Conservation (phyloP, 306 rosid species). For the Comarum palustre region DNA sequence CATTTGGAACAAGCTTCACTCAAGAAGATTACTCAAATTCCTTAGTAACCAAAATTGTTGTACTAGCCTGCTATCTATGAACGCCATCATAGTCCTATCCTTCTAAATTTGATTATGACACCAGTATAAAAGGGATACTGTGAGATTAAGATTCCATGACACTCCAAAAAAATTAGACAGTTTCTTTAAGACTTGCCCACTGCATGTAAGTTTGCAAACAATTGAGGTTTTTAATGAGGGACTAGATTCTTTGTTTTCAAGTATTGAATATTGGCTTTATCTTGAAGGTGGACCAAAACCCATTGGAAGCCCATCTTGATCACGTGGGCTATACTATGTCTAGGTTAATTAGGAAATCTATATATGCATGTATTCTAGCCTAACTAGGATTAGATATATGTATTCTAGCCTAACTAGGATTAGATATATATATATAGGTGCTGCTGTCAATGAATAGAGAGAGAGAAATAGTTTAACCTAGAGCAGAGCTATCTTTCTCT, state of each 20-base stretch:
- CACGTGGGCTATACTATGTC: too few species aligned
- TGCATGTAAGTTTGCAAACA: background rate
- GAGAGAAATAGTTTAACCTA: too few species aligned
- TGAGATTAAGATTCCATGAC: background rate
- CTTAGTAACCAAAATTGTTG: constrained; percentile 2
- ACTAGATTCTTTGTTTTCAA: background rate
- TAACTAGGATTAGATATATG: too few species aligned
- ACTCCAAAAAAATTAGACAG: background rate
- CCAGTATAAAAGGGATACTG: background rate
- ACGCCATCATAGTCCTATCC: background rate
- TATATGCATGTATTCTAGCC: too few species aligned
- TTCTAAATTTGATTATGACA: constrained; percentile 1
- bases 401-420: too few species aligned
- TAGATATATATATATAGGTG: too few species aligned
- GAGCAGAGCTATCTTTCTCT: too few species aligned
- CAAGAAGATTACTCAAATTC: background rate
- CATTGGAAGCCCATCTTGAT: too few species aligned
- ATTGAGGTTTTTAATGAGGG: background rate
- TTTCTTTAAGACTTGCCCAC: background rate
- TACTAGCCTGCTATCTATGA: background rate
- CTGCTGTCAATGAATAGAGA: too few species aligned
- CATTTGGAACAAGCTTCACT: background rate
- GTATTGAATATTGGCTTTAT: too few species aligned
- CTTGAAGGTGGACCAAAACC: too few species aligned
- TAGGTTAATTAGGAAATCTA: too few species aligned